These are phyloP conservation scores for Zoysia japonica DNA, from an alignment of 176 grass and related monocot genomes.

Conservation along the genomic window DNA sequence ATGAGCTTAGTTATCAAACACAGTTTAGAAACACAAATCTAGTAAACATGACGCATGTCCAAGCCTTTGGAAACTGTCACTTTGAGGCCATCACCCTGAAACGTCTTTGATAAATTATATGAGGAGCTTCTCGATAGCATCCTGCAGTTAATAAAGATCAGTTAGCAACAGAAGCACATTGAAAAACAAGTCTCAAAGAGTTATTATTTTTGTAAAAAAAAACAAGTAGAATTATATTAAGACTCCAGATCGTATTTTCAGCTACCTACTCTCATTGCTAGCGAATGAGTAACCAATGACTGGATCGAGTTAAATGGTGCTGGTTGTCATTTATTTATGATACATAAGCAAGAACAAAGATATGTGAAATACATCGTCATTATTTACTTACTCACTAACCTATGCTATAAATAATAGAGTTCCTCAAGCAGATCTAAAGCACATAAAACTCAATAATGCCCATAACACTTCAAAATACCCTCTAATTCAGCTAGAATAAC, in stretches of 20 bases:
- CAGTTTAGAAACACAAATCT: constrained; percentile 27
- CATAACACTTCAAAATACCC: neutral
- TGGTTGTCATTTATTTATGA: neutral
- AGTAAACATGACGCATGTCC: constrained; percentile 61
- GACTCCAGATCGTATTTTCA: constrained; percentile 69
- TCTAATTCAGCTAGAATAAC: neutral
- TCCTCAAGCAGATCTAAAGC: constrained; percentile 13
- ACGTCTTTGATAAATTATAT: constrained; percentile 54
- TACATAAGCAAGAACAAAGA: constrained; percentile 17
- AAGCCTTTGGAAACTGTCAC: constrained; percentile 70
- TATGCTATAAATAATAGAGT: neutral
- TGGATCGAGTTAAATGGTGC: constrained; percentile 18
- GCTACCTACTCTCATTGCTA: constrained; percentile 71
- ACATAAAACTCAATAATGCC: neutral
- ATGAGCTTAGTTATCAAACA: constrained; percentile 27
- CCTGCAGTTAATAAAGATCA: constrained; percentile 34
- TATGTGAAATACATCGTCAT: neutral
- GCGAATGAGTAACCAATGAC: constrained; percentile 88
- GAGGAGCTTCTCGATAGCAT: constrained; percentile 86
- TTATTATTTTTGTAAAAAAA: neutral
- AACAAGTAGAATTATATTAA: constrained; percentile 51
- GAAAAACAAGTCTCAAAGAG: neutral
- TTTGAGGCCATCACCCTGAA: constrained; percentile 76
- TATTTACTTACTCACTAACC: too few species aligned
- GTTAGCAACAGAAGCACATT: neutral